Evolutionary conservation across 164 flowering plant genomes (phyloP), one percentile per base, ranked within the genome.

Genomic region (Aristolochia contorta): DNA sequence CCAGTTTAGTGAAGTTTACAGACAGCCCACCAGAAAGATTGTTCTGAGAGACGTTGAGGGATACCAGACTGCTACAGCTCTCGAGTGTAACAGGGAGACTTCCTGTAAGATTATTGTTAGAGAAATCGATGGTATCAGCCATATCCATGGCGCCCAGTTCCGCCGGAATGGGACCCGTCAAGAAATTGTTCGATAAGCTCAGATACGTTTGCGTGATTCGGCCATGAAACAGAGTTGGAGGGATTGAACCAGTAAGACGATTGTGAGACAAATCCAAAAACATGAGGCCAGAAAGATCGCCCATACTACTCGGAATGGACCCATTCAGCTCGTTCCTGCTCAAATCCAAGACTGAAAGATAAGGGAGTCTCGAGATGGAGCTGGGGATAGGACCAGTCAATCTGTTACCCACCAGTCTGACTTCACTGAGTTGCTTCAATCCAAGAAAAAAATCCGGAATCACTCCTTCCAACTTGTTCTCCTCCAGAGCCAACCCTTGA

Each of bases 71-170:
- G 65, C 67, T 69, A 74, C 97, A 90, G 48, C 78, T 78, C 55
- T 16, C 53, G 21, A 90, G 72, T 24, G 78, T 30, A 16, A 19
- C 22, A 12, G 95, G 89, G 70, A 90, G 74, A 60, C 64, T 67
- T 25, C 93, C 89, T 10, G 91, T 78, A 3, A 90, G 66, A 61
- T 81, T 76, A 48, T 87, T 91, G 70, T 78, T 77, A 22, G 97
- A 87, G 57, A 91, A 21, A 66, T 91, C 95, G 51, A 91, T 77
- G 47, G 59, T 77, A 62, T 87, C 89, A 27, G 82, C 82, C 87
- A 77, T 83, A 71, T 78, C 75, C 71, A 87, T 47, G 67, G 19
- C 65, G 18, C 93, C 87, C n/a, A 90, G 60, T 75, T 84, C 91
- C 33, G 61, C 63, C 27, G 97, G 95, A 25, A 86, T 66, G 2